Evolutionary conservation across 2,329 filamentous ascomycete species (phyloP), one percentile per base, ranked within the genome.

Genomic region (Neonectria hederae): DNA sequence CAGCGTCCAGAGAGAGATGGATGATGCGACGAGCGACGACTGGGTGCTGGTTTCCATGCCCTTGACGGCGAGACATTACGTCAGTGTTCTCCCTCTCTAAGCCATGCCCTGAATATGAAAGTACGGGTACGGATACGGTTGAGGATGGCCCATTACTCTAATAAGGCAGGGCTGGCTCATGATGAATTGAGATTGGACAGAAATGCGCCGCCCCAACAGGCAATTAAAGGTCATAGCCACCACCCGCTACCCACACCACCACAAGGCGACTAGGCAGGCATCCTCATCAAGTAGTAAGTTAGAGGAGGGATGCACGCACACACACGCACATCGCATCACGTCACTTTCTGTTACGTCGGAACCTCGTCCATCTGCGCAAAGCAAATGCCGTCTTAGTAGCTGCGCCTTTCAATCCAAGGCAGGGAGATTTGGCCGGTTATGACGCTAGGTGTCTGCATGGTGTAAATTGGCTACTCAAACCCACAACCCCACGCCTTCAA

Each of bases 261-360:
- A n/a, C n/a, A n/a, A n/a, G n/a, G n/a, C n/a, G 11, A 14, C 32
- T 30, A 30, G 28, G 28, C 28, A 30, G 28, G 28, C 30, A 32
- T n/a, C n/a, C n/a, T n/a, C n/a, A n/a, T n/a, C n/a, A n/a, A n/a
- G n/a, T n/a, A n/a, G n/a, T n/a, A n/a, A n/a, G n/a, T n/a, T n/a
- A n/a, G n/a, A n/a, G 35, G 35, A 38, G 32, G 14, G 32, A 42
- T 21, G 38, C 5, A n/a, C 13, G 17, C 38, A 19, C 38, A 19
- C 11, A 14, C 11, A 22, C 6, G 21, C 32, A 45, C 53, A 26
- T 53, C 51, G 21, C 60, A 54, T 58, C 60, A 58, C 54, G 60
- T 63, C 60, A 63, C 46, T 58, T 53, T 58, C 48, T 19, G 38
- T 14, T 14, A n/a, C 59, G 45, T 55, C 42, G 51, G 51, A 54